phyloP scores from a whole-genome alignment of 2,329 filamentous ascomycete genomes.

The Ophiostoma quercus region DNA sequence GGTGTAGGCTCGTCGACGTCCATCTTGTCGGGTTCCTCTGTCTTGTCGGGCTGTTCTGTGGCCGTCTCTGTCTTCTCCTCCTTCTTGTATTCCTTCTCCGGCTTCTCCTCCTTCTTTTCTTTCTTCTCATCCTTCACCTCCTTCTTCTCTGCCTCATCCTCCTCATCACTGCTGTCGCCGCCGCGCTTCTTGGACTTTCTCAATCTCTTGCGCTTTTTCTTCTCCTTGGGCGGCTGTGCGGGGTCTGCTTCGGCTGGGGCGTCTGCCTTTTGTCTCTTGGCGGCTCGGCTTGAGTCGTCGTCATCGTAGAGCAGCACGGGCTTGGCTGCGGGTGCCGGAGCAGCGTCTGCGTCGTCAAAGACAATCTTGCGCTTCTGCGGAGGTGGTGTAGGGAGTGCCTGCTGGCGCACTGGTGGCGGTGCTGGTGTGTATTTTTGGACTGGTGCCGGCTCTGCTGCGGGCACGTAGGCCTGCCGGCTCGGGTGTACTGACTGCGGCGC shows the following conservation, averaged over 20 bases:
- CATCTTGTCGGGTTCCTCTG: constrained; percentile 29
- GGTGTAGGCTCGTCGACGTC: constrained; percentile 27
- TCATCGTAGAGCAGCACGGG: constrained; percentile 8
- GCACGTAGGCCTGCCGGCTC: neutral
- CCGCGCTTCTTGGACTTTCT: constrained; percentile 25
- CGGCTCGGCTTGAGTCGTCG: constrained; percentile 14
- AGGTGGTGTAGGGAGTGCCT: neutral
- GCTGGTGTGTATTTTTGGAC: constrained; percentile 9
- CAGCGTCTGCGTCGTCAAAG: constrained; percentile 28
- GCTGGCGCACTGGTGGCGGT: constrained; percentile 24
- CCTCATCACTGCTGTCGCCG: constrained; percentile 14
- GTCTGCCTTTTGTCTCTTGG: constrained; percentile 20
- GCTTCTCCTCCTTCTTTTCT: neutral
- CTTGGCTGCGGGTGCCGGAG: neutral
- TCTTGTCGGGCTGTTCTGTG: constrained; percentile 29
- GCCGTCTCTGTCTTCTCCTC: neutral
- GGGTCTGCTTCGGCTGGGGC: neutral
- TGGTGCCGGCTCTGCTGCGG: neutral
- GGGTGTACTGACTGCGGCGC: neutral
- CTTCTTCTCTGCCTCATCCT: neutral
- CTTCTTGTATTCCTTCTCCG: too few relatives aligned
- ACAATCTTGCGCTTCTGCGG: constrained; percentile 28
- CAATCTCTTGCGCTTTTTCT: constrained; percentile 25
- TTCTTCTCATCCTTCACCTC: neutral
- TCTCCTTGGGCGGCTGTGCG: constrained; percentile 17